Conservation (phyloP, 2,329 filamentous ascomycete species). For the Neurospora sp. region DNA sequence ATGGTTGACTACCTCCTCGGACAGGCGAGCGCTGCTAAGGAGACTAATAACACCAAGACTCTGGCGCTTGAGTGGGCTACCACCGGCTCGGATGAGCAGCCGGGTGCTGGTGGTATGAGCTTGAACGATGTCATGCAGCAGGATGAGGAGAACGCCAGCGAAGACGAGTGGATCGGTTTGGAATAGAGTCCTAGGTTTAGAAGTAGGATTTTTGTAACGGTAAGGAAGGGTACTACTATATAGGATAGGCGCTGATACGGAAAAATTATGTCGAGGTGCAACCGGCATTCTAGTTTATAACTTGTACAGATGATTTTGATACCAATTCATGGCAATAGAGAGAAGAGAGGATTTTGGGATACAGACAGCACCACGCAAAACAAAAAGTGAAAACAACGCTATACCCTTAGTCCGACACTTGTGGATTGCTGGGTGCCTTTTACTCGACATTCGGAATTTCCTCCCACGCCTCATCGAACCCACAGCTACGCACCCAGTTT, state of each 20-base stretch:
- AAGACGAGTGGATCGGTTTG: constrained; percentile 39
- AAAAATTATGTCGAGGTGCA: constrained; percentile 1
- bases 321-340: background rate
- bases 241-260: constrained; percentile 4
- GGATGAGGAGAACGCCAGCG: constrained; percentile 24
- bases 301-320: background rate
- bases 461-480: constrained; percentile 58
- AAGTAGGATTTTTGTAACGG: background rate
- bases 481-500: constrained; percentile 51
- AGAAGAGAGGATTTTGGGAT: background rate
- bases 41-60: background rate
- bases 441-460: constrained; percentile 8
- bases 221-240: background rate
- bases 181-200: constrained; percentile 25
- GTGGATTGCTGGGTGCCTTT: background rate
- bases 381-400: background rate
- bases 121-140: constrained; percentile 22
- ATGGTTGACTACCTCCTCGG: constrained; percentile 72
- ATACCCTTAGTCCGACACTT: background rate
- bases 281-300: background rate
- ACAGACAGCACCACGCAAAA: background rate
- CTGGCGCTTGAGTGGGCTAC: constrained; percentile 7
- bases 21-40: constrained; percentile 27
- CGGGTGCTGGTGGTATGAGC: constrained; percentile 16
- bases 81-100: constrained; percentile 8